A percentile compares a stretch with the other conserved stretches of the same genome.
Evolutionary conservation across 1,284 basidiomycete genomes (phyloP).

Genomic region (Tilletiopsis washingtonensis): DNA sequence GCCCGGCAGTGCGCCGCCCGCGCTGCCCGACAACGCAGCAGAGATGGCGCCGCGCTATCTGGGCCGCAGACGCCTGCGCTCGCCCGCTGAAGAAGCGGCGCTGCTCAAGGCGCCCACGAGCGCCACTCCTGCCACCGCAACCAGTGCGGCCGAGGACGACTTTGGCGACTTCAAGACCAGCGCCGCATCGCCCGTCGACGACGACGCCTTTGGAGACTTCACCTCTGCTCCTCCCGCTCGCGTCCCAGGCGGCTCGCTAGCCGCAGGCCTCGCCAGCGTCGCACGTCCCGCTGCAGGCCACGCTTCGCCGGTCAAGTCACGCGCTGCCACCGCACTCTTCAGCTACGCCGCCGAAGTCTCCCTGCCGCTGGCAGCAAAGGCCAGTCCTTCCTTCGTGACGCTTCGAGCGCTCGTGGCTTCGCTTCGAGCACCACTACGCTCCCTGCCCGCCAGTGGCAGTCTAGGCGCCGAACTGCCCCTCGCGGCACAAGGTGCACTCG

Average conservation of each 20-base stretch:
- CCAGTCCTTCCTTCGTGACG: background rate
- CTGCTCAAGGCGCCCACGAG: background rate
- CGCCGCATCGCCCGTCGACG: conserved; percentile 6
- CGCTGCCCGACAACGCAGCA: background rate
- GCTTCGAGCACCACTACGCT: background rate
- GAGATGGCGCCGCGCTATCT: too few species aligned
- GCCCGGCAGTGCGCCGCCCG: conserved; percentile 5
- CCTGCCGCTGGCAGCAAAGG: background rate
- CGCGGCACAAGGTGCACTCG: conserved; percentile 1
- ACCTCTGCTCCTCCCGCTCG: conserved; percentile 34
- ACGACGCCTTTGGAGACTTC: conserved; percentile 57
- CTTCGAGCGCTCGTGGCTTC: conserved; percentile 4
- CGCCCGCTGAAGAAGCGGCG: background rate
- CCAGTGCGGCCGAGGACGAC: conserved; percentile 60
- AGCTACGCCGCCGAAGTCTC: conserved; percentile 2
- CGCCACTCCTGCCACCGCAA: background rate
- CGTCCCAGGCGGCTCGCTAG: conserved; percentile 21
- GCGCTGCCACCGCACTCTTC: conserved; percentile 1
- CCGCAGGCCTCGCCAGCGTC: conserved; percentile 1
- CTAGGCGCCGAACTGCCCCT: conserved; percentile 3
- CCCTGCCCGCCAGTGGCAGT: background rate
- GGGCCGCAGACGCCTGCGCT: background rate
- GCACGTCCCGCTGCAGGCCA: background rate
- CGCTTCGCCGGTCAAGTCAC: background rate
- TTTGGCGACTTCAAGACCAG: conserved; percentile 57